Base-by-base conservation (phyloP, 805 yeast genomes). In the Ascoidea rubescens region DNA sequence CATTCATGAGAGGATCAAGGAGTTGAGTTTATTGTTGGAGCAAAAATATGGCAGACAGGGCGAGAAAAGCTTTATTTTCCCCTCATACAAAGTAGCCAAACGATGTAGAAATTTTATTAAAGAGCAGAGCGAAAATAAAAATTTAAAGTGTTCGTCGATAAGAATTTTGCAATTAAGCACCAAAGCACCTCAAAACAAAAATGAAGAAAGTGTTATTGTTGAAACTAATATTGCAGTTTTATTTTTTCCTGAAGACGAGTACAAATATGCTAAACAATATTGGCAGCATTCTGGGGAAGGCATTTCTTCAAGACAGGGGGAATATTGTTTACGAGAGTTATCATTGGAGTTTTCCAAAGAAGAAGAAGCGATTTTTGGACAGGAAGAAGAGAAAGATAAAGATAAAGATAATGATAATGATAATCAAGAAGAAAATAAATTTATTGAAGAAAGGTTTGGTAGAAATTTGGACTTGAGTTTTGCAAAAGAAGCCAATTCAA, bases 221-320 rank as follows among this genome's bases (percentile, higher is more conserved):
- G 90, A 82, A 59, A 78, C 89, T 12, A 77, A 77, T 46, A 77
- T 91, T 52, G 84, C 90, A 0, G 84, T 80, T 21, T 87, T 89
- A n/a, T 82, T 93, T 55, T 86, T 84, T 60, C 87, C 87, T 1
- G 65, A 71, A 1, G 69, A 71, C 3, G 80, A 74, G 54, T 80
- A 72, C 56, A 65, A 78, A 1, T 64, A 85, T 4, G 90, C 93
- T 45, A 89, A 87, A 63, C 80, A 80, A 59, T 93, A 87, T 68
- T 93, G 99, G 99, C 97, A 91, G 65, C 96, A 90, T 62, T 72
- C 96, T 0, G 99, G 99, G 31, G 97, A 91, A 66, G 96, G 96
- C n/a, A 78, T 93, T 31, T 87, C 96, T 14, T 87, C 96, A 43
- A 73, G 98, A 60, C 69, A 82, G 63, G 97, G 89, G 1, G 96